Percentiles rank a stretch among this genome's conserved stretches.
These are phyloP conservation scores for Aspergillus phoenicis DNA, from an alignment of 2,329 filamentous ascomycete species.

Conservation along the genomic window DNA sequence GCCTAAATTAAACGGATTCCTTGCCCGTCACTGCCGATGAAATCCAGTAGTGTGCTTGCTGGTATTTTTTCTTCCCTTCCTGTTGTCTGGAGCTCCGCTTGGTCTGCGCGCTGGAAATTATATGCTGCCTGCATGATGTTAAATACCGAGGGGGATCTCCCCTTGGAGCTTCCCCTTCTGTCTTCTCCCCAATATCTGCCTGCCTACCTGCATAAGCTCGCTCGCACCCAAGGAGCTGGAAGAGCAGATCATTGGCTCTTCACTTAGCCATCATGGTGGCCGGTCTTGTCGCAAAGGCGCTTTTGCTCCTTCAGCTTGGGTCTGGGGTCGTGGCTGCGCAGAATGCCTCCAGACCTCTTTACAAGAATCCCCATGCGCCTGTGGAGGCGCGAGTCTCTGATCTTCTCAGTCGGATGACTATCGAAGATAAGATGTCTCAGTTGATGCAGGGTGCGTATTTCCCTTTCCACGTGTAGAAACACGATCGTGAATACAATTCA, in stretches of 20 bases:
- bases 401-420: conserved; percentile 71
- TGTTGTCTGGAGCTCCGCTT: not conserved
- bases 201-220: not conserved
- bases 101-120: not conserved
- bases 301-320: conserved; percentile 31
- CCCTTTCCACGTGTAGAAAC: not conserved
- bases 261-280: conserved; percentile 12
- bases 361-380: conserved; percentile 65
- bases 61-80: not conserved
- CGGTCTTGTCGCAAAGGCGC: conserved; percentile 25
- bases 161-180: not conserved
- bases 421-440: conserved; percentile 73
- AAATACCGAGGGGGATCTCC: conserved; percentile 1
- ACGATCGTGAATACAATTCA: not conserved
- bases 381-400: conserved; percentile 68
- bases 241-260: not conserved
- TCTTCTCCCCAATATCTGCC: not conserved
- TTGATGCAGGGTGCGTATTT: conserved; percentile 57
- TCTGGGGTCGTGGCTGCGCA: conserved; percentile 22
- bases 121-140: not conserved
- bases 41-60: no score
- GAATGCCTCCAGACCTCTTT: conserved; percentile 39
- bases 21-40: not conserved
- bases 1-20: conserved; percentile 3
- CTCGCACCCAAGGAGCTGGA: not conserved